phyloP scores from a whole-genome alignment of 1,284 basidiomycete species.

The Schizophyllum amplum region DNA sequence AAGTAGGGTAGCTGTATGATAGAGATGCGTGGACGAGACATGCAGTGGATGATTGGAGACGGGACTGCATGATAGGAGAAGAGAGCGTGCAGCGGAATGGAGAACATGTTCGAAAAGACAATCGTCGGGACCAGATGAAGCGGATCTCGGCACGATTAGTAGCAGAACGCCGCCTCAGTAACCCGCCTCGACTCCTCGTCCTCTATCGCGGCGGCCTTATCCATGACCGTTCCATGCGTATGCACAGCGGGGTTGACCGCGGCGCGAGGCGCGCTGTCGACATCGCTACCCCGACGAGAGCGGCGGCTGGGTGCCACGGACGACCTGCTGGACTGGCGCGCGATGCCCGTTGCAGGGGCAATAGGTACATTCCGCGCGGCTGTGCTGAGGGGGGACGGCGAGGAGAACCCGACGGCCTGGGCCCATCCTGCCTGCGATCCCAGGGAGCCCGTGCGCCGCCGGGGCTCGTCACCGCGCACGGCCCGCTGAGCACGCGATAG shows the following conservation, averaged over 20 bases:
- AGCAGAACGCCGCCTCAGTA: slow-evolving; percentile 6
- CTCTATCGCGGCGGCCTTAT: slow-evolving; percentile 4
- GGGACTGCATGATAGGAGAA: no score
- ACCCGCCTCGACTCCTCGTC: slow-evolving; percentile 6
- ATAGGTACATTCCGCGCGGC: no score
- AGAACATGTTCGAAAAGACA: no score
- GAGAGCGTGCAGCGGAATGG: no score
- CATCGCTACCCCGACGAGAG: neutral
- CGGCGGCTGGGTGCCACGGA: neutral
- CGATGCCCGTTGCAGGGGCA: neutral
- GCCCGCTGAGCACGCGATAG: slow-evolving; percentile 13
- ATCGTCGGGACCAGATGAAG: no score
- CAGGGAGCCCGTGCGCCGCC: neutral
- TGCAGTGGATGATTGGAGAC: no score
- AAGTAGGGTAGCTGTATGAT: no score
- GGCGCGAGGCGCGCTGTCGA: neutral
- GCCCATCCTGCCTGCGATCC: neutral
- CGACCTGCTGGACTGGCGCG: neutral
- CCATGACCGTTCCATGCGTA: slow-evolving; percentile 3
- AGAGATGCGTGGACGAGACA: no score
- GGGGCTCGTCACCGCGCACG: neutral
- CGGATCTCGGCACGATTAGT: no score
- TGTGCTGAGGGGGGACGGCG: no score
- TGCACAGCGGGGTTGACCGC: slow-evolving; percentile 6
- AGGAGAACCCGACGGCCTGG: neutral